Evolutionary conservation across 2,329 filamentous ascomycete genomes (phyloP).

Genomic region (Exophiala sp.): DNA sequence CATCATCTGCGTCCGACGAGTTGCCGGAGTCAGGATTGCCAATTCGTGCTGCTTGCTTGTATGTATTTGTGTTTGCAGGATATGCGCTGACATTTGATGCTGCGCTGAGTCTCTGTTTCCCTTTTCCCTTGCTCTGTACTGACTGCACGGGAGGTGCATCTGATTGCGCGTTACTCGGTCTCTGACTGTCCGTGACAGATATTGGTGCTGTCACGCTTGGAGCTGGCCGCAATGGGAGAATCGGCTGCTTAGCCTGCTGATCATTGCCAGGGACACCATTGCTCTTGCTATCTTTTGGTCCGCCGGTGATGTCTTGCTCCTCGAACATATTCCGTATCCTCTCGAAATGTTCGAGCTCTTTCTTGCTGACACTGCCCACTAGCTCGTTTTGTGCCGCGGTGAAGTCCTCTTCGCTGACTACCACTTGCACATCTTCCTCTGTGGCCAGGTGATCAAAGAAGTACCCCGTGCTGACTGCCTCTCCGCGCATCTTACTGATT

Average conservation of each 20-base stretch:
- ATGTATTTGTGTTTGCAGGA: neutral
- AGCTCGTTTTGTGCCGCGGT: conserved; percentile 75
- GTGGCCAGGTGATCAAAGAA: conserved; percentile 93
- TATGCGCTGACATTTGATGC: neutral
- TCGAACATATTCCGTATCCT: conserved; percentile 80
- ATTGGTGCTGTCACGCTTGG: neutral
- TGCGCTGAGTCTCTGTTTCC: conserved; percentile 24
- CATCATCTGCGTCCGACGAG: conserved; percentile 33
- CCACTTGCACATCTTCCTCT: conserved; percentile 76
- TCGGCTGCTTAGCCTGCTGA: conserved; percentile 25
- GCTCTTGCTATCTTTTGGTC: conserved; percentile 35
- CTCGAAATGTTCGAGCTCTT: conserved; percentile 90
- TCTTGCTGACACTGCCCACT: conserved; percentile 87
- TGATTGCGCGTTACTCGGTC: neutral
- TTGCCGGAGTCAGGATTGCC: conserved; percentile 27
- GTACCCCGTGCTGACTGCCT: conserved; percentile 75
- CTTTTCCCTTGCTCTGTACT: conserved; percentile 24
- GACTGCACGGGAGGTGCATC: conserved; percentile 12
- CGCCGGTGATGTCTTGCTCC: conserved; percentile 38
- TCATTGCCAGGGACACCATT: conserved; percentile 33
- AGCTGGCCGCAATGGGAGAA: conserved; percentile 29
- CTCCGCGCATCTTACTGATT: conserved; percentile 44
- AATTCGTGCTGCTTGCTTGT: conserved; percentile 23
- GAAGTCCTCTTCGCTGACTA: conserved; percentile 88
- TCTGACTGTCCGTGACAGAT: neutral